Conservation (phyloP, 805 yeast genomes). For the Zygosaccharomyces bailii region DNA sequence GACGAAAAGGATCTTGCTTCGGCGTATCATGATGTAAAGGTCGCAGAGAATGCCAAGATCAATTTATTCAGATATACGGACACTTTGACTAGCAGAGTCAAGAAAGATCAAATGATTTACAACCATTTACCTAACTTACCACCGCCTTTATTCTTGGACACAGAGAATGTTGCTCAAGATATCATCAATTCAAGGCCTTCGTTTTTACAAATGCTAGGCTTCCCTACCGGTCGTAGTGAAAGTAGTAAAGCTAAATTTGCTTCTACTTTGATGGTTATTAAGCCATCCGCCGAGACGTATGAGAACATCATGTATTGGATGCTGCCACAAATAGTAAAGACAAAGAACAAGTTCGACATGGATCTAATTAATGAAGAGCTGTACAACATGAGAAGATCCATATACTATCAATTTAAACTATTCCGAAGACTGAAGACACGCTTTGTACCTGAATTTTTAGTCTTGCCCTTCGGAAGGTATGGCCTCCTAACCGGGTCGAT, state of each 20-base stretch:
- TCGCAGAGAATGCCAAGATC: conserved; percentile 20
- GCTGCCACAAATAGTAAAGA: conserved; percentile 21
- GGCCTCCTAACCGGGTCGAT: conserved; percentile 33
- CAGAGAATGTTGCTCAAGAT: conserved; percentile 32
- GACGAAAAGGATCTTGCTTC: conserved; percentile 27
- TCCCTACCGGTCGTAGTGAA: conserved; percentile 9
- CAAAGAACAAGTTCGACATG: conserved; percentile 28
- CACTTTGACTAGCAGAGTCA: conserved; percentile 21
- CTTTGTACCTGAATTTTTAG: conserved; percentile 29
- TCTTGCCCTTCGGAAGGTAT: conserved; percentile 34
- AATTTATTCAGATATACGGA: conserved; percentile 28
- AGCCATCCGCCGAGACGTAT: conserved; percentile 41
- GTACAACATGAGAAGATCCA: conserved; percentile 27
- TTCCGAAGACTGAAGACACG: conserved; percentile 27
- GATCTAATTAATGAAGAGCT: conserved; percentile 32
- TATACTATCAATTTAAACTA: conserved; percentile 29
- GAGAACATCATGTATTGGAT: conserved; percentile 21
- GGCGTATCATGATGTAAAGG: conserved; percentile 19
- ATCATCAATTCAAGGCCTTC: conserved; percentile 28
- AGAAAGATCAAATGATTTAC: conserved; percentile 33
- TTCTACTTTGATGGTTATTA: conserved; percentile 57
- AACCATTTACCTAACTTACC: conserved; percentile 40
- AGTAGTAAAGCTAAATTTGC: conserved; percentile 35
- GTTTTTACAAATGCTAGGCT: conserved; percentile 17
- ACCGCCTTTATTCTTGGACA: conserved; percentile 22